Evolutionary conservation across 75 land plant genomes (phyloP), one percentile per base, ranked within the genome.

Genomic region (Ceratopteris richardii): DNA sequence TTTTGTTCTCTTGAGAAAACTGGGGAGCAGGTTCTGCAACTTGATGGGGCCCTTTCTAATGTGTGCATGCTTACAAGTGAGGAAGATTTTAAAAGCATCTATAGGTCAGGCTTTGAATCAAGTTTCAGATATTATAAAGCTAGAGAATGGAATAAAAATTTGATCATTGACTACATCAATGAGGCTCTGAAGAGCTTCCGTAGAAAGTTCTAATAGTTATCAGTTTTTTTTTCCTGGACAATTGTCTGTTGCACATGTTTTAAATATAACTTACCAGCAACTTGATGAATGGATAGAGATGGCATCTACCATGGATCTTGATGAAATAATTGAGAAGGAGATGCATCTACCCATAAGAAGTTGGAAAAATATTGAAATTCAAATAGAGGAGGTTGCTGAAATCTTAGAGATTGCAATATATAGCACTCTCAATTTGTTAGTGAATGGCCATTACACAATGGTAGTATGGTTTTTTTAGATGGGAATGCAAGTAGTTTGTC

Each of bases 281-380:
- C 14, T 52, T 26, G 28, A 52, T 52, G 28, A 52, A 19, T 52
- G 54, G 54, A 52, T 4, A 26, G 54, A 28, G 28, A 52, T 52
- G 54, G 1, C 28, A 12, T 24, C 23, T 26, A 2, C 6, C 54
- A 52, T 52, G 54, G 25, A 52, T 26, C 14, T 52, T 25, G 54
- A 52, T 24, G 54, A 52, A 4, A 52, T 52, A 23, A 23, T 52
- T 11, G 54, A 52, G 14, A 52, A 52, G 23, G 54, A 52, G 54
- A 52, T 52, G 54, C 22, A 52, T 2, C 14, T 23, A 52, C 3
- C 24, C 27, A 52, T 14, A 2, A 23, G 54, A 52, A 52, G 54
- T 24, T 52, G 54, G 54, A 2, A 14, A 2, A 52, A 23, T 23
- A 19, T 23, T 4, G 29, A 28, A 1, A 26, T 2, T 52, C 28